Evolutionary conservation across 805 yeast species (phyloP).

Genomic region (Lachancea thermotolerans): DNA sequence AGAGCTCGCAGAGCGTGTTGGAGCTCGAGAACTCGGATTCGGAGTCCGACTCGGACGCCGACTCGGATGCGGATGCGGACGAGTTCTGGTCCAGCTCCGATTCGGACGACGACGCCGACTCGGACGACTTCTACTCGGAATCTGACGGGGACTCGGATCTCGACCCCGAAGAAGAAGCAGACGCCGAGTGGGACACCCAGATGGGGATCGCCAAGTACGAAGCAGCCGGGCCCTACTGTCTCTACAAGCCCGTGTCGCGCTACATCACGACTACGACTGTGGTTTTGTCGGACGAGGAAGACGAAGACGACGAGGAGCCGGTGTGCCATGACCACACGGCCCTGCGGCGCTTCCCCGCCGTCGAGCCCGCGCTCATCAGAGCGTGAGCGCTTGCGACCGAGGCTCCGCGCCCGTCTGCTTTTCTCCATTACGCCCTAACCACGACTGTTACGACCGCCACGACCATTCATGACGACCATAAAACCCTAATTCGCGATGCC

Average conservation of each 20-base stretch:
- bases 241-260: slow-evolving; percentile 3
- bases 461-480: background rate
- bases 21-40: slow-evolving; percentile 2
- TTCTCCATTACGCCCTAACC: background rate
- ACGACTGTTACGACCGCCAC: slow-evolving; percentile 2
- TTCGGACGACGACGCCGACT: background rate
- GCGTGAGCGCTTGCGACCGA: too few relatives aligned
- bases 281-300: slow-evolving; percentile 3
- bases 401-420: too few relatives aligned
- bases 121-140: slow-evolving; percentile 3
- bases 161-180: slow-evolving; percentile 2
- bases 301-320: slow-evolving; percentile 7
- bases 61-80: slow-evolving; percentile 7
- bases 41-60: slow-evolving; percentile 3
- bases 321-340: background rate
- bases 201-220: background rate
- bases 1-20: too few relatives aligned
- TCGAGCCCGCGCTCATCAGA: too few relatives aligned
- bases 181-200: background rate
- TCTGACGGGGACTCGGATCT: background rate
- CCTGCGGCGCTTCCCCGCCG: background rate
- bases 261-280: slow-evolving; percentile 4
- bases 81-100: background rate
- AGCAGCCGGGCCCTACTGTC: slow-evolving; percentile 1
- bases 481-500: background rate